Conservation (phyloP, 352 stramenopile species). For the Pythium grandisporangium region DNA sequence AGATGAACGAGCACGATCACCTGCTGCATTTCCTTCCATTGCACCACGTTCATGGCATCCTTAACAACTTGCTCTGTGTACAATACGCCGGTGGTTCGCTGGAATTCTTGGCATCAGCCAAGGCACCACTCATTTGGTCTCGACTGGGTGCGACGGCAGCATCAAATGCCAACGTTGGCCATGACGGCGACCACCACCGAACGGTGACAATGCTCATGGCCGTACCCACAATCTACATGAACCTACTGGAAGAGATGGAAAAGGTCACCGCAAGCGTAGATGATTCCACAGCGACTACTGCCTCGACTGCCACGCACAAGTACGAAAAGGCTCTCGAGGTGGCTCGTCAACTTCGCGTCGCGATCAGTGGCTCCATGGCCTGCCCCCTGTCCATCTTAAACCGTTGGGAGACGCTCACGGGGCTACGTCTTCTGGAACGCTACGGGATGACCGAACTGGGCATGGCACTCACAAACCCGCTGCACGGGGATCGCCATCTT, state of each 20-base stretch:
- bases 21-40: conserved; percentile 86
- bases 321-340: conserved; percentile 10
- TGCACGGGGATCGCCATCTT: conserved; percentile 53
- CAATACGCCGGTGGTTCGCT: conserved; percentile 72
- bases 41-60: conserved; percentile 86
- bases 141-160: conserved; percentile 15
- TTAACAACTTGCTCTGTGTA: conserved; percentile 85
- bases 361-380: conserved; percentile 81
- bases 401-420: conserved; percentile 76
- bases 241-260: conserved; percentile 73
- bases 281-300: too few relatives aligned
- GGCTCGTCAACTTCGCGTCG: conserved; percentile 23
- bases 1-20: conserved; percentile 66
- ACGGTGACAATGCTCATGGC: conserved; percentile 81
- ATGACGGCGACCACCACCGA: not conserved
- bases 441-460: conserved; percentile 91
- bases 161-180: not conserved
- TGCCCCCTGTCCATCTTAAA: conserved; percentile 73
- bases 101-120: conserved; percentile 65
- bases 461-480: conserved; percentile 87
- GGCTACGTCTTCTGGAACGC: conserved; percentile 77
- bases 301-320: conserved; percentile 4
- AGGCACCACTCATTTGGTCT: conserved; percentile 54
- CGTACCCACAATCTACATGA: conserved; percentile 89
- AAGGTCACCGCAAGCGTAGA: conserved; percentile 6